phyloP scores from a whole-genome alignment of 1,139 yeast species.

The Sugiyamaella pinicola region DNA sequence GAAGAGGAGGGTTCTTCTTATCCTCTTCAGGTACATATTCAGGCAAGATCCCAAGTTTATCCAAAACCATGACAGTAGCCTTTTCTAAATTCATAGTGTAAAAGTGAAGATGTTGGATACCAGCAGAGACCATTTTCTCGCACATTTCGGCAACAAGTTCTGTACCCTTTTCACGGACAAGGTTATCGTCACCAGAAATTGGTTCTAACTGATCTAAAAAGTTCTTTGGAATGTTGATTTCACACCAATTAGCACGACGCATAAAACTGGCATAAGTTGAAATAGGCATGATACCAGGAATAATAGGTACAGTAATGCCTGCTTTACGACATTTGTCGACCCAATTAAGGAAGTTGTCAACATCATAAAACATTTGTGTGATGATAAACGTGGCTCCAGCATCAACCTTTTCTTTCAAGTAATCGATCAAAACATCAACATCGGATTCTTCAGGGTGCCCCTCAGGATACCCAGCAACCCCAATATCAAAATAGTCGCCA shows the following conservation, averaged over 20 bases:
- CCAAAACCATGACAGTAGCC: constrained; percentile 86
- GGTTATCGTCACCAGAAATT: constrained; percentile 84
- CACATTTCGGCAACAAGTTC: constrained; percentile 86
- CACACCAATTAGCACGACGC: constrained; percentile 94
- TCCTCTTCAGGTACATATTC: constrained; percentile 29
- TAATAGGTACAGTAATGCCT: constrained; percentile 85
- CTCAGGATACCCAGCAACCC: constrained; percentile 95
- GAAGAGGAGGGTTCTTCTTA: constrained; percentile 47
- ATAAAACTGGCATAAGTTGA: constrained; percentile 89
- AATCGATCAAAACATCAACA: constrained; percentile 57
- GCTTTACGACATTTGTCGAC: constrained; percentile 66
- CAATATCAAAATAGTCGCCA: constrained; percentile 80
- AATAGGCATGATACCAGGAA: constrained; percentile 98
- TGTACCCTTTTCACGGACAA: constrained; percentile 85
- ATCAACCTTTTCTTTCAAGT: constrained; percentile 82
- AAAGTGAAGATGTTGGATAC: constrained; percentile 87
- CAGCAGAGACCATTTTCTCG: constrained; percentile 65
- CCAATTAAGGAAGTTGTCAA: constrained; percentile 82
- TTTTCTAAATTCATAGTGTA: constrained; percentile 96
- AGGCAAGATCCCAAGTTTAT: constrained; percentile 61
- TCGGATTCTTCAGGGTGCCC: constrained; percentile 94
- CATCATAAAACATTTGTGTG: constrained; percentile 93
- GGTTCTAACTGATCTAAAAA: constrained; percentile 76
- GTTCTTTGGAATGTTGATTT: constrained; percentile 72
- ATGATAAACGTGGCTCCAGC: constrained; percentile 92